Percentiles rank a stretch among this genome's conserved stretches.
Conservation (phyloP, 1,284 basidiomycete genomes). For the Ceratobasidium sp. region DNA sequence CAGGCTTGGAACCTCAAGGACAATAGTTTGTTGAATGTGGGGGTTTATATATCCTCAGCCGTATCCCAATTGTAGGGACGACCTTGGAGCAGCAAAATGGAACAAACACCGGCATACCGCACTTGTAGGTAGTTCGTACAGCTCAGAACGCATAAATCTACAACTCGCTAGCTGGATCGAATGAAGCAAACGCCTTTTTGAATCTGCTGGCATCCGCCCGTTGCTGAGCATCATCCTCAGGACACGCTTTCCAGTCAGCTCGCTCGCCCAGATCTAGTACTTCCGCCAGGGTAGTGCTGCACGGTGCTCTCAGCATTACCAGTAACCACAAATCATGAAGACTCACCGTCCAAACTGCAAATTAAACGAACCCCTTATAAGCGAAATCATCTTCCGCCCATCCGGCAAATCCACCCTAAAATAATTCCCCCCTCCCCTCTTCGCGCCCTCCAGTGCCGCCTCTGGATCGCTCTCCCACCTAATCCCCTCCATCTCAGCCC, state of each 20-base stretch:
- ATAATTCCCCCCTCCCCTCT: conserved; percentile 68
- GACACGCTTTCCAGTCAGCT: conserved; percentile 89
- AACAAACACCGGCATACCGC: background rate
- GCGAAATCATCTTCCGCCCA: conserved; percentile 83
- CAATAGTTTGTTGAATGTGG: no score
- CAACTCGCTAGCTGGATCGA: conserved; percentile 57
- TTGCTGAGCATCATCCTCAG: conserved; percentile 80
- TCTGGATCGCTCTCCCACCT: conserved; percentile 69
- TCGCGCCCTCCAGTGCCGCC: conserved; percentile 61
- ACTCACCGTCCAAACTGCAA: conserved; percentile 91
- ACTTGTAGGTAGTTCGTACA: background rate
- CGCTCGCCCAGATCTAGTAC: conserved; percentile 77
- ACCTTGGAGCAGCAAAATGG: no score
- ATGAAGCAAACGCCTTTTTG: conserved; percentile 78
- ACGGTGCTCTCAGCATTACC: conserved; percentile 13
- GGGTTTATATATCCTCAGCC: no score
- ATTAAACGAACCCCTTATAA: conserved; percentile 81
- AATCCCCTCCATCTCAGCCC: conserved; percentile 69
- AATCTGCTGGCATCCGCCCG: conserved; percentile 79
- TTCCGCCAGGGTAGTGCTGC: conserved; percentile 77
- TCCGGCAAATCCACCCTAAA: conserved; percentile 90
- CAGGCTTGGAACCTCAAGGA: no score
- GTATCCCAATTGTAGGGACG: no score
- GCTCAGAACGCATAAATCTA: background rate
- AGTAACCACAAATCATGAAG: conserved; percentile 41